These are phyloP conservation scores for Apium graveolens DNA, from an alignment of 129 eudicot genomes.

Conservation along the genomic window DNA sequence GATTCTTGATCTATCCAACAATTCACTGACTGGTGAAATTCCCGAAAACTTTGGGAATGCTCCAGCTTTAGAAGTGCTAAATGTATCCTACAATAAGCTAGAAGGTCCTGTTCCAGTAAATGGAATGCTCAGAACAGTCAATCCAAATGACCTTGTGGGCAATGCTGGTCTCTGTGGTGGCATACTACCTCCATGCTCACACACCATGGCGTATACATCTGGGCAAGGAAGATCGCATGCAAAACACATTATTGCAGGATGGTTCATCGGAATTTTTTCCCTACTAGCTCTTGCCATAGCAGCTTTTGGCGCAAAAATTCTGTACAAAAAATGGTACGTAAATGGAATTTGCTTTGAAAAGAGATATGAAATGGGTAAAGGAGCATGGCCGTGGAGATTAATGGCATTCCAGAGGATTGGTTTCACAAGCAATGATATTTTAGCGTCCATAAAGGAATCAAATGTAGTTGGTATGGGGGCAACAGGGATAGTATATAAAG, in stretches of 20 bases:
- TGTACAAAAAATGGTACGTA: slow-evolving; percentile 45
- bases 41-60: slow-evolving; percentile 65
- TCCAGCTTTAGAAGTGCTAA: slow-evolving; percentile 68
- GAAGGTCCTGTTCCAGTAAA: slow-evolving; percentile 70
- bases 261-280: slow-evolving; percentile 54
- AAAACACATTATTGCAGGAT: slow-evolving; percentile 55
- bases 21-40: slow-evolving; percentile 64
- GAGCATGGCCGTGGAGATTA: slow-evolving; percentile 81
- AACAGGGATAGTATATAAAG: slow-evolving; percentile 81
- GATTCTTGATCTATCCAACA: slow-evolving; percentile 73
- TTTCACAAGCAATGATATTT: slow-evolving; percentile 54
- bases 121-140: slow-evolving; percentile 67
- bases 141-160: slow-evolving; percentile 65
- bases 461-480: slow-evolving; percentile 91
- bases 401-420: slow-evolving; percentile 84
- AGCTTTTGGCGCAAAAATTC: slow-evolving; percentile 34
- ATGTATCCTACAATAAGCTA: slow-evolving; percentile 64
- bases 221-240: slow-evolving; percentile 30
- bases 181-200: slow-evolving; percentile 63
- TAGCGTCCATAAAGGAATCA: slow-evolving; percentile 56
- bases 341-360: slow-evolving; percentile 52
- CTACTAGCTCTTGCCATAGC: slow-evolving; percentile 37
- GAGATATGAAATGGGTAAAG: slow-evolving; percentile 41
- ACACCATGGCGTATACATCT: slow-evolving; percentile 19
- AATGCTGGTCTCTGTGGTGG: slow-evolving; percentile 71